These are phyloP conservation scores for Anisodus acutangulus DNA, from an alignment of 257 asterid species.

Conservation along the genomic window DNA sequence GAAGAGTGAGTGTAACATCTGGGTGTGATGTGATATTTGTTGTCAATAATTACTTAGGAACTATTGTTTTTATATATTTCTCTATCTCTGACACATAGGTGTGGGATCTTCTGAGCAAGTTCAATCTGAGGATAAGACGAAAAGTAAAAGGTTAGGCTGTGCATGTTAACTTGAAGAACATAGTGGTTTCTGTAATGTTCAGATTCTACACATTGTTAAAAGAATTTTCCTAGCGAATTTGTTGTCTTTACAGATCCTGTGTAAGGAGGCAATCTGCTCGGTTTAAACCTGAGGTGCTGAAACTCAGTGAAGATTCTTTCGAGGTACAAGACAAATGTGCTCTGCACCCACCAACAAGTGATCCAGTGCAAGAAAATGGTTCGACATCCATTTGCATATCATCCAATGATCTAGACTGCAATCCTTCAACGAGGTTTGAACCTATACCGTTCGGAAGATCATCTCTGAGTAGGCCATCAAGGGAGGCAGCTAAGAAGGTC, in stretches of 20 bases:
- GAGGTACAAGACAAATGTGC: constrained; percentile 32
- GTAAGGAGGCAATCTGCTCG: constrained; percentile 41
- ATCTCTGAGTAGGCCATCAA: constrained; percentile 63
- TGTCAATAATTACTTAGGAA: constrained; percentile 6
- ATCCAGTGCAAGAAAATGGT: constrained; percentile 41
- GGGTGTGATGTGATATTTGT: background rate
- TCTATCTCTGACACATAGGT: constrained; percentile 39
- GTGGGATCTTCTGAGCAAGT: constrained; percentile 43
- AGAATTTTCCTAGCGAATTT: background rate
- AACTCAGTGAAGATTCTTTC: constrained; percentile 22
- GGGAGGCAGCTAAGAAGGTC: constrained; percentile 68
- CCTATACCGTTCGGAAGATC: constrained; percentile 46
- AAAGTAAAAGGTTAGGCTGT: constrained; percentile 54
- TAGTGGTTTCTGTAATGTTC: background rate
- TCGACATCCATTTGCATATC: constrained; percentile 25
- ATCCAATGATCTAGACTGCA: constrained; percentile 25
- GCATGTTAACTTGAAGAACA: constrained; percentile 17
- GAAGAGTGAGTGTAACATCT: constrained; percentile 51
- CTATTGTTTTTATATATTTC: constrained; percentile 28
- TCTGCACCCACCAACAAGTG: constrained; percentile 30
- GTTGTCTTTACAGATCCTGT: constrained; percentile 34
- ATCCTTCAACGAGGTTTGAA: constrained; percentile 32
- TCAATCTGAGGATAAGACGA: constrained; percentile 42
- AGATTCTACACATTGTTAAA: background rate
- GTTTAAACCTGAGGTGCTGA: constrained; percentile 34